Conservation (phyloP, 1,284 basidiomycete species). For the Pyrrhoderma lamaoense region DNA sequence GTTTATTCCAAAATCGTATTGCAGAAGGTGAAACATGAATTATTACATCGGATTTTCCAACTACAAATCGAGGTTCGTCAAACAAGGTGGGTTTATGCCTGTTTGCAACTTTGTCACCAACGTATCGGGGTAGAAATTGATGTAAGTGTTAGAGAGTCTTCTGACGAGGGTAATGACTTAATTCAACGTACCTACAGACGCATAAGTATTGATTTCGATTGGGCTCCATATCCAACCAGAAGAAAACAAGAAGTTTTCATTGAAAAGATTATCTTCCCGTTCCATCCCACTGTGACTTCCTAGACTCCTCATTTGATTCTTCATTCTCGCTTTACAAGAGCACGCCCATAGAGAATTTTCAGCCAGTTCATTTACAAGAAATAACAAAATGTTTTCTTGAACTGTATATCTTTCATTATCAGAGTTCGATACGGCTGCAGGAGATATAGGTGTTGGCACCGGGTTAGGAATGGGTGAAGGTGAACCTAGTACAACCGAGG, state of each 20-base stretch:
- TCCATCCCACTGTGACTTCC: neutral
- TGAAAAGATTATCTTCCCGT: neutral
- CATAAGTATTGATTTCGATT: conserved; percentile 2
- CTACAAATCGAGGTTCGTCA: conserved; percentile 49
- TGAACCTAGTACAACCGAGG: conserved; percentile 35
- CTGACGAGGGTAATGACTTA: conserved; percentile 12
- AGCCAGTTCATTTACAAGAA: conserved; percentile 56
- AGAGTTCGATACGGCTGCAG: conserved; percentile 55
- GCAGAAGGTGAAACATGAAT: conserved; percentile 60
- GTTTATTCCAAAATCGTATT: conserved; percentile 75
- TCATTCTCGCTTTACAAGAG: conserved; percentile 48
- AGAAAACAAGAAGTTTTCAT: conserved; percentile 1
- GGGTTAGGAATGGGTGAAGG: conserved; percentile 39
- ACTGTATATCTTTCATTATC: conserved; percentile 54
- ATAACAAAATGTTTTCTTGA: conserved; percentile 55
- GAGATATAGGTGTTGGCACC: conserved; percentile 72
- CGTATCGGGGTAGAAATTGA: no score
- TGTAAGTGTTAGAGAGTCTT: conserved; percentile 2
- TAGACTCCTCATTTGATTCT: conserved; percentile 17
- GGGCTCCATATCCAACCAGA: neutral
- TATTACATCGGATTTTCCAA: conserved; percentile 56
- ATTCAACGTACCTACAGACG: conserved; percentile 6
- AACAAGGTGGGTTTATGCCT: conserved; percentile 31
- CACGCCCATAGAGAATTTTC: conserved; percentile 62
- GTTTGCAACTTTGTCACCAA: conserved; percentile 10